Conservation (phyloP, 495 filamentous ascomycete species). For the Sabuloglossum arenarium region DNA sequence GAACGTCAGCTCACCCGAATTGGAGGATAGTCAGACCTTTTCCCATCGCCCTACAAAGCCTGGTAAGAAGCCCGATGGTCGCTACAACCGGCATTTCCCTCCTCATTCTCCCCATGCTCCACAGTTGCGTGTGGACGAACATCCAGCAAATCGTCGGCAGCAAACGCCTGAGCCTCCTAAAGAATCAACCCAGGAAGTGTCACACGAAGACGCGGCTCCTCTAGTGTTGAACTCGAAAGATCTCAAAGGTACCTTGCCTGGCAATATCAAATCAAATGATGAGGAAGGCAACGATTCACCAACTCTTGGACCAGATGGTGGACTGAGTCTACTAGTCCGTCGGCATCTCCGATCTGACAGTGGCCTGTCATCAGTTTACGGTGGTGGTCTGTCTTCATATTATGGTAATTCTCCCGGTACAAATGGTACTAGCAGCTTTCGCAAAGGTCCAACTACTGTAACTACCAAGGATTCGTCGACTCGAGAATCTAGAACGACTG, state of each 20-base stretch:
- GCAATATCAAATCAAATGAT: not conserved
- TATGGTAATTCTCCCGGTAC: not conserved
- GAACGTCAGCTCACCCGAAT: not conserved
- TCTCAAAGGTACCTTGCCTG: not conserved
- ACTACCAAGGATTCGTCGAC: not conserved
- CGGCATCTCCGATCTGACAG: slow-evolving; percentile 74
- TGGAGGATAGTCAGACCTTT: not conserved
- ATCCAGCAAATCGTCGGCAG: not conserved
- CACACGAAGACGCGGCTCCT: not conserved
- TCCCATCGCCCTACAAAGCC: not conserved
- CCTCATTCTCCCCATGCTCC: not conserved
- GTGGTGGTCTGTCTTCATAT: not conserved
- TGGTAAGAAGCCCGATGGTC: not conserved
- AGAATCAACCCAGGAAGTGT: not conserved
- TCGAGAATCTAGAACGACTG: slow-evolving; percentile 4
- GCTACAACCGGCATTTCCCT: not conserved
- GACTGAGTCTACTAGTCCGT: slow-evolving; percentile 60
- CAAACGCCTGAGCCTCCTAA: not conserved
- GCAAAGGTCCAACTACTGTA: not conserved
- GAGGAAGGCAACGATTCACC: slow-evolving; percentile 40
- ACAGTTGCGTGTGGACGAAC: not conserved
- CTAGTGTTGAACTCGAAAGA: not conserved
- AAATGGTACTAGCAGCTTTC: not conserved
- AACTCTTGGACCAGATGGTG: slow-evolving; percentile 41
- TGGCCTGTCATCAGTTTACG: not conserved